Evolutionary conservation across 106 monocot genomes (phyloP).

Genomic region (Phalaenopsis equestris): DNA sequence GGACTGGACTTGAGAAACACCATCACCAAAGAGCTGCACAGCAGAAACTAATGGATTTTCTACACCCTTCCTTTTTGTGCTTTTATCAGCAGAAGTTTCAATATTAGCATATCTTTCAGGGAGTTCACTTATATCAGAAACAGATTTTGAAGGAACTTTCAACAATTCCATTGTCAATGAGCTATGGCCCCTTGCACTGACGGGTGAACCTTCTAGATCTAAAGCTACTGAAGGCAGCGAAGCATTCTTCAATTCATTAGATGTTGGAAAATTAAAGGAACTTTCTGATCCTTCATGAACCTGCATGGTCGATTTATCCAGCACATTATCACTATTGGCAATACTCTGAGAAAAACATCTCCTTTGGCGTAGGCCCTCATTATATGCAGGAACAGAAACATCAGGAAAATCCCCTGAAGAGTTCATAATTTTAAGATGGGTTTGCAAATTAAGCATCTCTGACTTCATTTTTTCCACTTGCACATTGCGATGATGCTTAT

Average conservation of each 20-base stretch:
- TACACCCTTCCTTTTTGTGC: slow-evolving; percentile 28
- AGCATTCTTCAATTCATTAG: slow-evolving; percentile 28
- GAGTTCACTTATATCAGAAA: slow-evolving; percentile 61
- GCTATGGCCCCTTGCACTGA: slow-evolving; percentile 36
- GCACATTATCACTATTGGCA: neutral
- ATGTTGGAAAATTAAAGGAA: slow-evolving; percentile 33
- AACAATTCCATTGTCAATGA: slow-evolving; percentile 28
- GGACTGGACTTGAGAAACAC: slow-evolving; percentile 96
- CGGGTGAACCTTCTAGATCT: slow-evolving; percentile 33
- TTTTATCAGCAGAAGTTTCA: slow-evolving; percentile 23
- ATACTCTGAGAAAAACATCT: slow-evolving; percentile 21
- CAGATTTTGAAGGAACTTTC: slow-evolving; percentile 35
- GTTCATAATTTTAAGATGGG: slow-evolving; percentile 60
- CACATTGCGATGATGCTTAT: slow-evolving; percentile 60
- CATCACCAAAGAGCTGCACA: slow-evolving; percentile 91
- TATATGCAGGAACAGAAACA: slow-evolving; percentile 27
- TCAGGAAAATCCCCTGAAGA: slow-evolving; percentile 23
- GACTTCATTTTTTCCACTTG: slow-evolving; percentile 99
- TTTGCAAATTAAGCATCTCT: slow-evolving; percentile 91
- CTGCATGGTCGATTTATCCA: slow-evolving; percentile 19
- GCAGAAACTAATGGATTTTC: slow-evolving; percentile 80
- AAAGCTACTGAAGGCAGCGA: slow-evolving; percentile 10
- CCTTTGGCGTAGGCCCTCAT: slow-evolving; percentile 46
- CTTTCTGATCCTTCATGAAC: slow-evolving; percentile 18
- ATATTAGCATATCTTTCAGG: slow-evolving; percentile 22